These are phyloP conservation scores for Amphibolis antarctica DNA, from an alignment of 106 monocot genomes.

Conservation along the genomic window DNA sequence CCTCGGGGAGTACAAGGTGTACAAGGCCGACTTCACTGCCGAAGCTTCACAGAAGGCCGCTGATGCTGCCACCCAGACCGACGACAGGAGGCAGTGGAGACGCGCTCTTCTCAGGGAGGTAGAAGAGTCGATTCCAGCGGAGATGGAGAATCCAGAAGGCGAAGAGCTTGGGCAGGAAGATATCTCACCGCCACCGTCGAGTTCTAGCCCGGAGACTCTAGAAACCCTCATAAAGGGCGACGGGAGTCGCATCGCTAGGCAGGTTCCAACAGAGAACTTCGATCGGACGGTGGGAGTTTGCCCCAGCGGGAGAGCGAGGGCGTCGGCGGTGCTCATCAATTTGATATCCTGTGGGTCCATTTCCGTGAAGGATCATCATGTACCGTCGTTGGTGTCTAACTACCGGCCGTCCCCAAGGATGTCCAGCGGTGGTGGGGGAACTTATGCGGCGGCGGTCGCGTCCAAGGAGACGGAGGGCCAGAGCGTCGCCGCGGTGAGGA, in stretches of 20 bases:
- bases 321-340: slow-evolving; percentile 70
- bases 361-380: slow-evolving; percentile 31
- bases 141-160: slow-evolving; percentile 9
- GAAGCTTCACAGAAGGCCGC: slow-evolving; percentile 24
- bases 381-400: slow-evolving; percentile 16
- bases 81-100: slow-evolving; percentile 30
- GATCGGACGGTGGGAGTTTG: slow-evolving; percentile 19
- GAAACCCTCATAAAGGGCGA: slow-evolving; percentile 44
- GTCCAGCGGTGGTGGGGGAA: slow-evolving; percentile 10
- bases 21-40: slow-evolving; percentile 34
- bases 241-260: slow-evolving; percentile 4
- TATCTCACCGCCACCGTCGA: slow-evolving; percentile 75
- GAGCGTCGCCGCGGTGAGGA: slow-evolving; percentile 11
- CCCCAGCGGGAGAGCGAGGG: slow-evolving; percentile 38
- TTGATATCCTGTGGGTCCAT: slow-evolving; percentile 71
- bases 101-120: background rate
- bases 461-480: slow-evolving; percentile 3
- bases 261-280: background rate
- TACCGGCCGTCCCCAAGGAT: slow-evolving; percentile 7
- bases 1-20: slow-evolving; percentile 67
- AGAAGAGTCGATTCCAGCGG: background rate
- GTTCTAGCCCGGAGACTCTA: slow-evolving; percentile 58
- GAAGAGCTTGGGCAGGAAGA: slow-evolving; percentile 43
- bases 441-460: background rate
- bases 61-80: slow-evolving; percentile 78